Percentiles rank a stretch among this genome's conserved stretches.
Conservation (phyloP, 371 early-diverging fungal genomes). For the Phascolomyces articulosus region DNA sequence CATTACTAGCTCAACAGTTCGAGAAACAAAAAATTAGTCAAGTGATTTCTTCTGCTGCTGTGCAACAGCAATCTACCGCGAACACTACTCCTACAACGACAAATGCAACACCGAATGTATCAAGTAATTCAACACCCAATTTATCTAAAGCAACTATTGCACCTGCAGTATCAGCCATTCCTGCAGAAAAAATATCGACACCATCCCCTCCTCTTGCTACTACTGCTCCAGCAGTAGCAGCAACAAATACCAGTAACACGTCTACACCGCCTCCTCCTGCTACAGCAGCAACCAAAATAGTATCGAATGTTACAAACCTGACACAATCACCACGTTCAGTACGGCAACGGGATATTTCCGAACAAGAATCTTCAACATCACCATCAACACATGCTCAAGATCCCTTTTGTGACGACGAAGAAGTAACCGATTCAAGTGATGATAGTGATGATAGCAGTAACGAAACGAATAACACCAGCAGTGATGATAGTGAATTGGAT, state of each 20-base stretch:
- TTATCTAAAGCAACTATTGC: no score
- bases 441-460: conserved; percentile 8
- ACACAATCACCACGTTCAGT: background rate
- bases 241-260: background rate
- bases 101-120: no score
- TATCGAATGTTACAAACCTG: no score
- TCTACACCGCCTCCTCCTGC: background rate
- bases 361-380: no score
- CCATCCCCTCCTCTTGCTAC: background rate
- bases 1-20: conserved; percentile 23
- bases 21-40: conserved; percentile 4
- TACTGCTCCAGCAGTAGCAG: background rate
- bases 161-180: no score
- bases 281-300: no score
- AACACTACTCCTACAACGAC: background rate
- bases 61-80: background rate
- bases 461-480: conserved; percentile 9
- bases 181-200: background rate
- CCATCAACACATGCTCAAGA: conserved; percentile 11
- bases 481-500: conserved; percentile 12
- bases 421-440: conserved; percentile 8
- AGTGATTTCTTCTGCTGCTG: background rate
- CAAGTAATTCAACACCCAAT: no score
- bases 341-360: background rate
- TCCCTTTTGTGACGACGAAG: conserved; percentile 27